Evolutionary conservation across 2,329 filamentous ascomycete genomes (phyloP).

Genomic region (Tolypocladium inflatum): DNA sequence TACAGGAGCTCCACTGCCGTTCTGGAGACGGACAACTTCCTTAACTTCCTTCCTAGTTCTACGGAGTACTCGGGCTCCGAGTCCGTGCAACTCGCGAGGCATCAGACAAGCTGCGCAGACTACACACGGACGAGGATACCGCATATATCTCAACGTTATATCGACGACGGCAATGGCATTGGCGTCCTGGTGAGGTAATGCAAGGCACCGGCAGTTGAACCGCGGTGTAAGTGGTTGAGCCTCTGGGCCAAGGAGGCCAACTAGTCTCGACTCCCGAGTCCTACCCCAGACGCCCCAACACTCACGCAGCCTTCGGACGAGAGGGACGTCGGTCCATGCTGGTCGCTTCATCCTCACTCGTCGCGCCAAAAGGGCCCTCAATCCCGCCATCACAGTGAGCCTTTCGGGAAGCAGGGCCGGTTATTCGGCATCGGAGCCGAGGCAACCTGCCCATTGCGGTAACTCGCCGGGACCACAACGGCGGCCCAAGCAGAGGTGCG

Average conservation of each 20-base stretch:
- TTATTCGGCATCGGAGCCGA: neutral
- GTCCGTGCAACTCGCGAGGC: neutral
- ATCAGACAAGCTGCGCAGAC: neutral
- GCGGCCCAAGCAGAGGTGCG: neutral
- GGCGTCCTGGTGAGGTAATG: neutral
- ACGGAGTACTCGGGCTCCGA: neutral
- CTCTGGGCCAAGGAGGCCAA: too few species aligned
- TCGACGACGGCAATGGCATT: neutral
- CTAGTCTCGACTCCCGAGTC: neutral
- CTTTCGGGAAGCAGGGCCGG: neutral
- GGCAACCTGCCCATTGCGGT: neutral
- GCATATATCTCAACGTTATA: too few species aligned
- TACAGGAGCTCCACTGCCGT: neutral
- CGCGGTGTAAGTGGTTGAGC: neutral
- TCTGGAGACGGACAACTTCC: neutral
- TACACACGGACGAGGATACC: neutral
- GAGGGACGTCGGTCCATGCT: neutral
- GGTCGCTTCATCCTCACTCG: neutral
- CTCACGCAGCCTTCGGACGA: neutral
- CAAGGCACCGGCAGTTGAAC: neutral
- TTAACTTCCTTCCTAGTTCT: neutral
- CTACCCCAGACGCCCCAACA: neutral
- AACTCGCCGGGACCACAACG: neutral
- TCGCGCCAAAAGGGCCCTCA: neutral
- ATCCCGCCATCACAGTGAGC: neutral